phyloP scores from a whole-genome alignment of 2,329 filamentous ascomycete genomes.

The Ophiostoma triangulosporum region DNA sequence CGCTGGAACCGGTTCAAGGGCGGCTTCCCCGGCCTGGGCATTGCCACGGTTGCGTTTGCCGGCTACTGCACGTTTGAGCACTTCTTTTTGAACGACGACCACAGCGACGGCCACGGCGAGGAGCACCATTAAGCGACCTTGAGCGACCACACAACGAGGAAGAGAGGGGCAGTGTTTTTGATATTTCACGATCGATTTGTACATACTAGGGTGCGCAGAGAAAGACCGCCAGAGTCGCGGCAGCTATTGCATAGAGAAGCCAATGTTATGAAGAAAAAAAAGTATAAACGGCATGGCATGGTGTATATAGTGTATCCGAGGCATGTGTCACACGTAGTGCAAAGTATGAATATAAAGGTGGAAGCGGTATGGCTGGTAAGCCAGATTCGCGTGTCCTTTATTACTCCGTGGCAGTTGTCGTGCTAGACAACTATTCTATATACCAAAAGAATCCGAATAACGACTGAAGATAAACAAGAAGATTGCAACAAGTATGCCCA shows the following conservation, averaged over 20 bases:
- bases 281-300: neutral
- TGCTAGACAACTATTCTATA: neutral
- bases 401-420: neutral
- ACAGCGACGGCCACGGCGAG: constrained; percentile 41
- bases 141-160: neutral
- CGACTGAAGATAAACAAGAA: too few species aligned
- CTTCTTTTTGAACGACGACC: constrained; percentile 64
- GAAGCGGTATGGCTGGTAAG: neutral
- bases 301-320: neutral
- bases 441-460: neutral
- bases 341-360: neutral
- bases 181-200: constrained; percentile 1
- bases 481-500: neutral
- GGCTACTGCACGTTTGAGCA: constrained; percentile 85
- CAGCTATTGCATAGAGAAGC: neutral
- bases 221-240: neutral
- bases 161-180: neutral
- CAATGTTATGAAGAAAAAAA: neutral
- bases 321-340: neutral
- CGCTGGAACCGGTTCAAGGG: constrained; percentile 80
- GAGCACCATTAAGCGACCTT: constrained; percentile 40
- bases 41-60: constrained; percentile 80
- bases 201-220: neutral
- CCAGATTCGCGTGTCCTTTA: neutral
- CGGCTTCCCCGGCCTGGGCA: constrained; percentile 81